Percentiles rank a stretch among this genome's conserved stretches.
Evolutionary conservation across 2,329 filamentous ascomycete species (phyloP).

Genomic region (Penicillium sp.): DNA sequence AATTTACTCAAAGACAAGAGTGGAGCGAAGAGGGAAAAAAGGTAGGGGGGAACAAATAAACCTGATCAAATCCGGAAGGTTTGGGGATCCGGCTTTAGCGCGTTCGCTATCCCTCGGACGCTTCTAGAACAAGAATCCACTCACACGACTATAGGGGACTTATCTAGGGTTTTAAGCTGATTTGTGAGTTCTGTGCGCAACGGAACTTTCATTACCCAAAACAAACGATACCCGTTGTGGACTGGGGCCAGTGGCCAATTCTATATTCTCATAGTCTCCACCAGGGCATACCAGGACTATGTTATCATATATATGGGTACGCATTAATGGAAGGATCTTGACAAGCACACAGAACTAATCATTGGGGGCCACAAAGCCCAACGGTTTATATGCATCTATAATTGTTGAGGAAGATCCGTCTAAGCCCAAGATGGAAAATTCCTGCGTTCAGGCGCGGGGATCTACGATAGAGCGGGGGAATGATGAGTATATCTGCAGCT

Average conservation of each 20-base stretch:
- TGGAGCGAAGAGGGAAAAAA: background rate
- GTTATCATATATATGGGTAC: background rate
- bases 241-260: background rate
- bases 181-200: background rate
- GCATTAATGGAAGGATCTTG: background rate
- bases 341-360: background rate
- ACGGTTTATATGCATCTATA: background rate
- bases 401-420: background rate
- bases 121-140: conserved; percentile 1
- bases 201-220: background rate
- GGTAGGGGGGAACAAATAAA: background rate
- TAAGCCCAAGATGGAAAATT: background rate
- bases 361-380: background rate
- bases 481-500: background rate
- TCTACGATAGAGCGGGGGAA: background rate
- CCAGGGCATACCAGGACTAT: background rate
- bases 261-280: background rate
- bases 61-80: conserved; percentile 15
- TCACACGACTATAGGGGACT: background rate
- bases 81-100: conserved; percentile 6
- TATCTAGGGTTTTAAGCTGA: background rate
- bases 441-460: background rate
- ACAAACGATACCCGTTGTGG: background rate
- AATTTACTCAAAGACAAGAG: background rate
- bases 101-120: background rate